Base-by-base conservation (phyloP, 2,329 filamentous ascomycete species). In the Cladorrhinum sp. region DNA sequence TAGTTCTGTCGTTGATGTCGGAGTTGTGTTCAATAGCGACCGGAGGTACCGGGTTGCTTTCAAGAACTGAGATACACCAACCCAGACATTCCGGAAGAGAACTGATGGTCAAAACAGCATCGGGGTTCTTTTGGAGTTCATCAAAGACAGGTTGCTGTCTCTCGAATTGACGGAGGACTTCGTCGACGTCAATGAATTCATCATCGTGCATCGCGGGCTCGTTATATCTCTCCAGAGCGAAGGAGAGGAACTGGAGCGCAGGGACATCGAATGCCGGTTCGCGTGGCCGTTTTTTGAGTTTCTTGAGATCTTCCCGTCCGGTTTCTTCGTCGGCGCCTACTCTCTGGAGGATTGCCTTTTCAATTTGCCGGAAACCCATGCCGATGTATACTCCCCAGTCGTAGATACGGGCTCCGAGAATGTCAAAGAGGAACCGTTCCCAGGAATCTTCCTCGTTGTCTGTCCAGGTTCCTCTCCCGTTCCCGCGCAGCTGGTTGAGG, bases 191-290 rank as follows among this genome's bases (percentile, higher is more conserved):
- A 18, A 65, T 30, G 1, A 20, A 20, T 0, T 7, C 21, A 5
- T 58, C 26, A 12, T 51, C 39, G 3, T 6, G 10, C n/a, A 42
- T 21, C 3, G 36, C 28, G 16, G n/a, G 28, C 8, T 64, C 57
- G 23, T 67, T 67, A 48, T 62, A 65, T 14, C 57, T 26, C 9
- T 26, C 28, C 7, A 66, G 42, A 1, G 61, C 50, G 23, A 62
- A 58, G 20, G 49, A 39, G 30, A 68, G 53, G 18, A 63, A 21
- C 1, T 55, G 14, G 55, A 63, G 66, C 2, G 46, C 30, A 5
- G 53, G 62, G 4, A 64, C 14, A 46, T 64, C 64, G 26, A 64
- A 57, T 6, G 6, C 23, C n/a, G 21, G 33, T 0, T 16, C 53
- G 21, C 64, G 55, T 3, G 20, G 33, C 2, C 8, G 10, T 36